These are phyloP conservation scores for Cyclotella atomus DNA, from an alignment of 108 stramenopile genomes.

Conservation along the genomic window DNA sequence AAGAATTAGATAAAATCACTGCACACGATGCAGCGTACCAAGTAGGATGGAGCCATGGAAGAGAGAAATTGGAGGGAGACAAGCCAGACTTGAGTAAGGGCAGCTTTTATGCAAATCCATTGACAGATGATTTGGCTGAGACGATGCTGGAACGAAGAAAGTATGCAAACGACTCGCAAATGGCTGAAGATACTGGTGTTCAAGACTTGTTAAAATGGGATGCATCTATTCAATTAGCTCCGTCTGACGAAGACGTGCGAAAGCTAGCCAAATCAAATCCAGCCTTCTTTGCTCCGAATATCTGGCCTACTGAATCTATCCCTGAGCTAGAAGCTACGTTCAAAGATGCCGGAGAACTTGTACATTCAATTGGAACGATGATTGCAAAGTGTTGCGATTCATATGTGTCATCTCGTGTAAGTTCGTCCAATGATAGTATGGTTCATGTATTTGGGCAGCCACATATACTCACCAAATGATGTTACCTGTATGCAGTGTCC, in stretches of 20 bases:
- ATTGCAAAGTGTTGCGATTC: conserved; percentile 84
- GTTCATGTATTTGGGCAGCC: too few relatives aligned
- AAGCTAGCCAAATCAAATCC: conserved; percentile 50
- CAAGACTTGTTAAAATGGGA: conserved; percentile 32
- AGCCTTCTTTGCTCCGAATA: conserved; percentile 76
- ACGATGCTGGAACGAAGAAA: conserved; percentile 41
- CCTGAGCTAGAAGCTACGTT: conserved; percentile 82
- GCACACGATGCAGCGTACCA: conserved; percentile 67
- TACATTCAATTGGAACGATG: conserved; percentile 76
- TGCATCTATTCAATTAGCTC: conserved; percentile 26
- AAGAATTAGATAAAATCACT: conserved; percentile 61
- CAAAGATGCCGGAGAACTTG: conserved; percentile 73
- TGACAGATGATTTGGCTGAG: conserved; percentile 62
- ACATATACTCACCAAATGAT: neutral
- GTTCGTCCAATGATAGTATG: neutral
- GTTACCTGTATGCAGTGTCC: conserved; percentile 22
- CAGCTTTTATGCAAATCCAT: conserved; percentile 93
- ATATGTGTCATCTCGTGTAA: conserved; percentile 55
- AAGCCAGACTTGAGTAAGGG: conserved; percentile 89
- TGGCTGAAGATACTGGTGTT: conserved; percentile 9
- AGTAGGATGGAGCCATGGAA: conserved; percentile 95
- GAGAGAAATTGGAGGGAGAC: conserved; percentile 83
- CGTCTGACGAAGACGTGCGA: conserved; percentile 37
- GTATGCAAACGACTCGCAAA: neutral
- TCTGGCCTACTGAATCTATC: conserved; percentile 75